Conservation (phyloP, 1,284 basidiomycete genomes). For the Albatrellus sp. region DNA sequence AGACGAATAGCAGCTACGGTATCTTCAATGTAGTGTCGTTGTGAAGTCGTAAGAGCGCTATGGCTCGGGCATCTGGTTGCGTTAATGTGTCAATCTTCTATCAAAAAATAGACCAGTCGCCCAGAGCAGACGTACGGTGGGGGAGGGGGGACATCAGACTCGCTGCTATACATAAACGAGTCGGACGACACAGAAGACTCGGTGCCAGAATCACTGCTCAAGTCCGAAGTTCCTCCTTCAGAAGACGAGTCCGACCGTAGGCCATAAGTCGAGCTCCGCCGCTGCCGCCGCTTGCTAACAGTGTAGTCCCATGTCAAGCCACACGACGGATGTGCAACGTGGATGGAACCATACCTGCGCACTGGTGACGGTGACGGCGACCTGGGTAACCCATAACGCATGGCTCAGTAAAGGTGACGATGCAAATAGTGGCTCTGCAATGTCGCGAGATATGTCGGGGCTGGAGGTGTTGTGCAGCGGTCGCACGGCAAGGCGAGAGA, state of each 20-base stretch:
- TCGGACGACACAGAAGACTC: constrained; percentile 25
- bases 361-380: constrained; percentile 50
- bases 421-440: no score
- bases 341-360: constrained; percentile 25
- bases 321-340: neutral
- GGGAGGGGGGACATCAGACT: constrained; percentile 22
- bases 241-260: constrained; percentile 31
- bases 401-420: constrained; percentile 13
- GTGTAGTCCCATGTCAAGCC: neutral
- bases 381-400: constrained; percentile 53
- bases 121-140: constrained; percentile 19
- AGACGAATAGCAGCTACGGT: constrained; percentile 59
- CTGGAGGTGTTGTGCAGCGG: no score
- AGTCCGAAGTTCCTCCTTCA: constrained; percentile 7
- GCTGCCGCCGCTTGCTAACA: neutral
- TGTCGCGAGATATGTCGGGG: no score
- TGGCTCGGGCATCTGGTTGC: no score
- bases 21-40: constrained; percentile 47
- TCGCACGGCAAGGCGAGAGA: no score
- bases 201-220: constrained; percentile 27
- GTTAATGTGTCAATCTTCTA: no score
- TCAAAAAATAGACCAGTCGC: no score
- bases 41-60: no score
- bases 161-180: constrained; percentile 29
- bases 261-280: constrained; percentile 39